Conservation (phyloP, 2,329 filamentous ascomycete species). For the Phaeosphaeriaceae sp. region DNA sequence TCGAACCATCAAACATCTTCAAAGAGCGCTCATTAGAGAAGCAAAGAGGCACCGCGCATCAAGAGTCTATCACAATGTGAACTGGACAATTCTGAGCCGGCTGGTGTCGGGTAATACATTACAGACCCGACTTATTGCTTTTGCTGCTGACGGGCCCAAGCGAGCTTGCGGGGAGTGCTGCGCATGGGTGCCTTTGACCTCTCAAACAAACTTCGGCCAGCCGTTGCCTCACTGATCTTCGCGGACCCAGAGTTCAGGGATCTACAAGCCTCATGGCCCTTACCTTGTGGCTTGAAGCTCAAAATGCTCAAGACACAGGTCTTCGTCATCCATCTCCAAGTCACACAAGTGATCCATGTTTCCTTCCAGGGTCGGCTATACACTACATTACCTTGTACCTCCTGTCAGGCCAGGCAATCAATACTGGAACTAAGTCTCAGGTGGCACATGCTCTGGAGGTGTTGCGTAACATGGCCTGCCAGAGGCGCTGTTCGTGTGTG, state of each 20-base stretch:
- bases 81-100: not conserved
- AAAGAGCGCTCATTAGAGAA: not conserved
- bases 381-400: not conserved
- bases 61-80: not conserved
- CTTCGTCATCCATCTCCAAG: conserved; percentile 8
- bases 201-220: conserved; percentile 39
- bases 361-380: conserved; percentile 1
- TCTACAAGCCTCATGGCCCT: conserved; percentile 33
- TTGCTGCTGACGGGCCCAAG: conserved; percentile 37
- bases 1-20: not conserved
- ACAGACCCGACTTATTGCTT: conserved; percentile 18
- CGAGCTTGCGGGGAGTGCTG: conserved; percentile 35
- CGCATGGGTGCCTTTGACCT: conserved; percentile 25
- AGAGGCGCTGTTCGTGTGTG: conserved; percentile 29
- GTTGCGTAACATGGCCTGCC: conserved; percentile 25
- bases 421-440: conserved; percentile 16
- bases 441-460: conserved; percentile 26
- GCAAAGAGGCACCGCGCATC: not conserved
- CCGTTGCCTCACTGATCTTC: conserved; percentile 32
- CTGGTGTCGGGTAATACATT: conserved; percentile 10
- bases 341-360: not conserved
- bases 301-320: conserved; percentile 34
- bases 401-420: conserved; percentile 5
- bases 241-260: conserved; percentile 31
- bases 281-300: conserved; percentile 41